Conservation (phyloP, 768 basidiomycete genomes). For the Lactarius psammicola region DNA sequence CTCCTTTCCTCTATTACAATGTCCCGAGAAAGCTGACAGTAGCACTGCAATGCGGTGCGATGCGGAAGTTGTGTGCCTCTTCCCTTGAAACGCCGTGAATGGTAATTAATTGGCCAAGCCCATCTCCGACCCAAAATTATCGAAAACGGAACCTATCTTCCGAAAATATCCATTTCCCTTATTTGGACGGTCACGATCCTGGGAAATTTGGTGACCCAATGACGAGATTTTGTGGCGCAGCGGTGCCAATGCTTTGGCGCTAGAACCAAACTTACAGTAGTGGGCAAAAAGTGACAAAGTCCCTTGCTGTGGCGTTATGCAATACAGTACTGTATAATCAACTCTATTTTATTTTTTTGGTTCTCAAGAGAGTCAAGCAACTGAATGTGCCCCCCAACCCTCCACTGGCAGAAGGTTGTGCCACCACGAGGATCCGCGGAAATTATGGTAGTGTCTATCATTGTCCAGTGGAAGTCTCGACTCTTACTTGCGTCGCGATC, state of each 20-base stretch:
- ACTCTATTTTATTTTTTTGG: too few relatives aligned
- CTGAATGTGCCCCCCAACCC: background rate
- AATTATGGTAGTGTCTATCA: background rate
- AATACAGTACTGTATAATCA: too few relatives aligned
- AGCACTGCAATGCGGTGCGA: background rate
- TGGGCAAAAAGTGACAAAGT: too few relatives aligned
- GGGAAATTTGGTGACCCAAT: background rate
- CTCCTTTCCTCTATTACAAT: background rate
- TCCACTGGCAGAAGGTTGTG: background rate
- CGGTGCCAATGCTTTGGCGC: background rate
- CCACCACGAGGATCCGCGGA: background rate
- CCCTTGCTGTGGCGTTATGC: background rate
- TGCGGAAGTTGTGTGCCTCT: background rate
- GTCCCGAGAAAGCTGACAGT: background rate
- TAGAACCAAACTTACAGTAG: background rate
- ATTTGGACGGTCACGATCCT: background rate
- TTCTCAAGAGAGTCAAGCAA: background rate
- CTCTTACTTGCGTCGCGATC: background rate
- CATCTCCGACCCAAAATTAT: background rate
- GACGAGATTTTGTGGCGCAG: background rate
- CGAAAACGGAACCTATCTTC: background rate
- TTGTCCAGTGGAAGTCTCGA: background rate
- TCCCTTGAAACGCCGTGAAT: background rate
- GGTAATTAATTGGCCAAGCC: background rate
- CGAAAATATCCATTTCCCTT: background rate